These are phyloP conservation scores for Aspergillus sclerotioniger DNA, from an alignment of 495 filamentous ascomycete species.

Conservation along the genomic window DNA sequence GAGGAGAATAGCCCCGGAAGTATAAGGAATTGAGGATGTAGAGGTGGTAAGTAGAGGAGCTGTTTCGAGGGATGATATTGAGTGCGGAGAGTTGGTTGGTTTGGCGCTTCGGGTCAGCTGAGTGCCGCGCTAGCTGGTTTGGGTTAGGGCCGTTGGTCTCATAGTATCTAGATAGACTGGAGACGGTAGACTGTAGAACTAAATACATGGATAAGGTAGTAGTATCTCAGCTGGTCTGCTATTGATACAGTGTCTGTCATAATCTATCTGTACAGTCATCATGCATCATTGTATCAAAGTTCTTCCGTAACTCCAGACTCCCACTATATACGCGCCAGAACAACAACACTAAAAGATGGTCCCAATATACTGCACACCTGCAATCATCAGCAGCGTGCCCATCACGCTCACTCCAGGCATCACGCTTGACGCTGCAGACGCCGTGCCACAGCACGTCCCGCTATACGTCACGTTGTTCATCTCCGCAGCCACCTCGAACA, in stretches of 20 bases:
- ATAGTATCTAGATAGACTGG: too few species aligned
- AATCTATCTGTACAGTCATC: constrained; percentile 11
- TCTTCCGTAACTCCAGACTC: constrained; percentile 14
- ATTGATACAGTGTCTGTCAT: too few species aligned
- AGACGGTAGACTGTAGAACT: too few species aligned
- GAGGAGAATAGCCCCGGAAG: too few species aligned
- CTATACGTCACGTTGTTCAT: constrained; percentile 85
- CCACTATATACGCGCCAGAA: constrained; percentile 10
- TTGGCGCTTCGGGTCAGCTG: not conserved
- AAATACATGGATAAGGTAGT: too few species aligned
- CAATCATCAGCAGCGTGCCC: constrained; percentile 25
- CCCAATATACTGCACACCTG: constrained; percentile 26
- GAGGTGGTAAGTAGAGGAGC: not conserved
- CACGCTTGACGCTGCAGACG: constrained; percentile 30
- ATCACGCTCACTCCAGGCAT: constrained; percentile 22
- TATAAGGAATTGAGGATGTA: not conserved
- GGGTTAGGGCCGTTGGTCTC: not conserved
- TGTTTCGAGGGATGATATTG: not conserved
- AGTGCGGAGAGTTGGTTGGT: not conserved
- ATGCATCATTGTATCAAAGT: constrained; percentile 12
- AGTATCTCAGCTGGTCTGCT: too few species aligned
- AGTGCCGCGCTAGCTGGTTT: not conserved
- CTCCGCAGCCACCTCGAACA: constrained; percentile 84
- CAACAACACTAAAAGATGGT: constrained; percentile 22
- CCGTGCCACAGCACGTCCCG: constrained; percentile 66